Evolutionary conservation across 805 yeast species (phyloP), one percentile per base, ranked within the genome.

Genomic region (Schizosaccharomyces japonicus): DNA sequence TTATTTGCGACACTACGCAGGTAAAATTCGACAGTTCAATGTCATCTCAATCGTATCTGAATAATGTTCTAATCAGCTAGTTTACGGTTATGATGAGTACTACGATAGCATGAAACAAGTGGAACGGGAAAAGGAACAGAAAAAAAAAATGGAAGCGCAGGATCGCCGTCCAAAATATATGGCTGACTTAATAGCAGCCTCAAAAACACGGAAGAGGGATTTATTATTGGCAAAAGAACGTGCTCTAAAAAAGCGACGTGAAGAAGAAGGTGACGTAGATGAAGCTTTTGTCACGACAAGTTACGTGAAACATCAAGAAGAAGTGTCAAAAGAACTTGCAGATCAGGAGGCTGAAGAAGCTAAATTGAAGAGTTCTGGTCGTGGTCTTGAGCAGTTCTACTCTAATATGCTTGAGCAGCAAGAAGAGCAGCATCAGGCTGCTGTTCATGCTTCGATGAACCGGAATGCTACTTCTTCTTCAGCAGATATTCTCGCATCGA

Each of bases 211-310:
- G 48, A 70, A 72, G 15, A 51, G 61, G 42, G 79, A 74, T 51
- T 62, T 61, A 30, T 49, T 63, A n/a, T 53, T 61, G 4, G 61
- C 69, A 2, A 56, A 60, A 46, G 68, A 69, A 25, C 52, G 63
- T 21, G 62, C 60, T 44, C 51, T 59, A 6, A 65, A 61, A 34
- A 55, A 61, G 36, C 69, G 66, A 49, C 52, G 68, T 6, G 63
- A 63, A 29, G 49, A 56, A 19, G 72, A 68, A 49, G 66, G 66
- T 3, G 58, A 57, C 28, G 60, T 53, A 44, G 59, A 55, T 3
- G 67, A 58, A 17, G 66, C 63, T 45, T 74, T 72, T 58, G 69
- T 72, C 7, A 68, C 76, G 1, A 56, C 62, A 1, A 67, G 68
- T 0, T 75, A 73, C 54, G 63, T 64, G 52, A 57, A 57, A 36